These are phyloP conservation scores for Wickerhamiella australiensis DNA, from an alignment of 805 yeast genomes.

Conservation along the genomic window DNA sequence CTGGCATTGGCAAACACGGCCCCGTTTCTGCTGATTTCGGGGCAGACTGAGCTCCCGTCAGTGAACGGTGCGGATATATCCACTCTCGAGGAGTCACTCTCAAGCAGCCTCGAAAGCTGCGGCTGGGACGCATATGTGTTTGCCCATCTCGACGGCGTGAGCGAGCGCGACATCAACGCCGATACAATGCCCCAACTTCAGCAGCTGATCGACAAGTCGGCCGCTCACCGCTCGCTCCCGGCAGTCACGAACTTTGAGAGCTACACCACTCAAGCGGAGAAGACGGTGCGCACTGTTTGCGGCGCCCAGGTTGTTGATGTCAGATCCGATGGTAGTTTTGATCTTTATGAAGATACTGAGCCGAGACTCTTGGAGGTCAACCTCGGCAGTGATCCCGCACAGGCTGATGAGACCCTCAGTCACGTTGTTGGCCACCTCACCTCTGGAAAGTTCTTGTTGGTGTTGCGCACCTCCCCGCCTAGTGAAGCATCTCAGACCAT, in stretches of 20 bases:
- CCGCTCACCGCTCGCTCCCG: conserved; percentile 10
- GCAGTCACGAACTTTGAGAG: conserved; percentile 13
- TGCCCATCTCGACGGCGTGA: conserved; percentile 43
- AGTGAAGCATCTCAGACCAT: background rate
- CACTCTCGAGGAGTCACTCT: conserved; percentile 16
- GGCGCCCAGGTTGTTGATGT: conserved; percentile 37
- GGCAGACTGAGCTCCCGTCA: conserved; percentile 5
- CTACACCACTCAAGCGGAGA: conserved; percentile 12
- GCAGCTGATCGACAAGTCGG: conserved; percentile 21
- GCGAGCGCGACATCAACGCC: conserved; percentile 31
- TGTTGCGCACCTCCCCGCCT: conserved; percentile 25
- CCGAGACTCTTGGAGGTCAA: conserved; percentile 52
- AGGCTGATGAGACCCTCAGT: conserved; percentile 22
- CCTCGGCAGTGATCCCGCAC: conserved; percentile 24
- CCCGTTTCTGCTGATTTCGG: conserved; percentile 14
- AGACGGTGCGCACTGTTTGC: conserved; percentile 34
- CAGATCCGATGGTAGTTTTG: conserved; percentile 34
- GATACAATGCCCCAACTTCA: conserved; percentile 24
- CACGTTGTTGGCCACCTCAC: conserved; percentile 26
- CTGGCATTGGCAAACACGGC: conserved; percentile 9
- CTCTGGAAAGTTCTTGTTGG: conserved; percentile 27
- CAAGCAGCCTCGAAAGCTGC: conserved; percentile 28
- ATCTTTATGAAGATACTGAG: conserved; percentile 50
- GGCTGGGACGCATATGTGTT: conserved; percentile 46
- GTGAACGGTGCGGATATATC: conserved; percentile 13